phyloP scores from a whole-genome alignment of 495 filamentous ascomycete species.

The Lindgomyces ingoldianus region DNA sequence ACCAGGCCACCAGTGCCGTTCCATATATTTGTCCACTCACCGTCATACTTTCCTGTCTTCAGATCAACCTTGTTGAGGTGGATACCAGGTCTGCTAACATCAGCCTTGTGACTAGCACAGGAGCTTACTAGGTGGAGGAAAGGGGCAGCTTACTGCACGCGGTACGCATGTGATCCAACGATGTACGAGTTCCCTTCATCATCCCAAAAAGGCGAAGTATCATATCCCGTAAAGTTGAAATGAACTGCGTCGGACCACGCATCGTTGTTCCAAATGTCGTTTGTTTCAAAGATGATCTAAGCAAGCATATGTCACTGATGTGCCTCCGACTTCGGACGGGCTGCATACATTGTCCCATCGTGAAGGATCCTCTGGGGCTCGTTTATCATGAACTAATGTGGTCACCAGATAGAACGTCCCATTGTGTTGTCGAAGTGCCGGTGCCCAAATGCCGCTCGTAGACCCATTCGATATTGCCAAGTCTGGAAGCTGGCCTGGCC shows the following conservation, averaged over 20 bases:
- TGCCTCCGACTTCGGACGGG: too few species aligned
- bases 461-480: conserved; percentile 27
- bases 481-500: conserved; percentile 31
- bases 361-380: conserved; percentile 7
- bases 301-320: background rate
- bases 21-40: conserved; percentile 51
- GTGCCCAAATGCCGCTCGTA: conserved; percentile 40
- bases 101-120: conserved; percentile 20
- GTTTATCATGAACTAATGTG: conserved; percentile 35
- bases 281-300: conserved; percentile 33
- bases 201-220: conserved; percentile 55
- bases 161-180: conserved; percentile 35
- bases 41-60: conserved; percentile 45
- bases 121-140: background rate
- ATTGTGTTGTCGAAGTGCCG: conserved; percentile 34
- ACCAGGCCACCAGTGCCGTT: conserved; percentile 54
- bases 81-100: conserved; percentile 40
- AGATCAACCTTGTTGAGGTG: conserved; percentile 51
- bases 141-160: conserved; percentile 15
- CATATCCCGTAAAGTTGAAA: conserved; percentile 44
- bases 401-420: conserved; percentile 42
- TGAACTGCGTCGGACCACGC: conserved; percentile 48
- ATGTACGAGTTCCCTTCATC: conserved; percentile 55
- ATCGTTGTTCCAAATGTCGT: conserved; percentile 28
- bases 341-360: conserved; percentile 31